Evolutionary conservation across 2,329 filamentous ascomycete species (phyloP).

Genomic region (Dissoconium aciculare): DNA sequence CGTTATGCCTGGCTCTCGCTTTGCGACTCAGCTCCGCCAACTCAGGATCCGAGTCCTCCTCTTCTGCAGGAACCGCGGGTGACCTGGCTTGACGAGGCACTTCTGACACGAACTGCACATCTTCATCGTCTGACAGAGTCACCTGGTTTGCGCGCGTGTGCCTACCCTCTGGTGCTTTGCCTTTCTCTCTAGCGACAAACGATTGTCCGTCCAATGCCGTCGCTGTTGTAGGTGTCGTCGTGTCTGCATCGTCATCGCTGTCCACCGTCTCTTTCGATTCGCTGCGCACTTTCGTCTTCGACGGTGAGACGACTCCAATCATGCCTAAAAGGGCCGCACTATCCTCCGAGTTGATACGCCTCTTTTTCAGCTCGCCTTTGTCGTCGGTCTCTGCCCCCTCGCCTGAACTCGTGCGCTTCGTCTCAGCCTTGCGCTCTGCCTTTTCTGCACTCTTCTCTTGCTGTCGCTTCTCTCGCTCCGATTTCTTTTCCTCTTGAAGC

Average conservation of each 20-base stretch:
- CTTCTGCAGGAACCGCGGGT: constrained; percentile 13
- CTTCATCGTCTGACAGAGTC: constrained; percentile 13
- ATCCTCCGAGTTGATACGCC: constrained; percentile 18
- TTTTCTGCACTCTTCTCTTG: constrained; percentile 15
- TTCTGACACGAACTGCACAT: constrained; percentile 6
- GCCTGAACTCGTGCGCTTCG: constrained; percentile 15
- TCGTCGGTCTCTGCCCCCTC: constrained; percentile 13
- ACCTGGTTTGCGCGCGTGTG: no score
- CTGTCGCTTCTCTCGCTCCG: constrained; percentile 15
- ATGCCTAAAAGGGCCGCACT: constrained; percentile 11
- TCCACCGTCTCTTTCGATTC: constrained; percentile 5
- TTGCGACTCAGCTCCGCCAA: constrained; percentile 28
- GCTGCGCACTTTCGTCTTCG: constrained; percentile 9
- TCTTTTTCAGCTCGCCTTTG: constrained; percentile 13
- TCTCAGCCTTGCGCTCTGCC: constrained; percentile 21
- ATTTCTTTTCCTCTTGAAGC: constrained; percentile 18
- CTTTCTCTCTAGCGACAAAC: constrained; percentile 2
- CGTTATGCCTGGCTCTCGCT: constrained; percentile 26
- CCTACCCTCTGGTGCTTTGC: constrained; percentile 5
- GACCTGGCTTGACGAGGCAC: background rate
- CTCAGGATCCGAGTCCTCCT: constrained; percentile 28
- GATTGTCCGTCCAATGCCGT: constrained; percentile 5
- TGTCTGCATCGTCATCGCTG: constrained; percentile 4
- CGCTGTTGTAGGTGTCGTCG: constrained; percentile 7
- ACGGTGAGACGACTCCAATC: constrained; percentile 9